Evolutionary conservation across 2,329 filamentous ascomycete species (phyloP).

Genomic region (Passalora sequoiae): DNA sequence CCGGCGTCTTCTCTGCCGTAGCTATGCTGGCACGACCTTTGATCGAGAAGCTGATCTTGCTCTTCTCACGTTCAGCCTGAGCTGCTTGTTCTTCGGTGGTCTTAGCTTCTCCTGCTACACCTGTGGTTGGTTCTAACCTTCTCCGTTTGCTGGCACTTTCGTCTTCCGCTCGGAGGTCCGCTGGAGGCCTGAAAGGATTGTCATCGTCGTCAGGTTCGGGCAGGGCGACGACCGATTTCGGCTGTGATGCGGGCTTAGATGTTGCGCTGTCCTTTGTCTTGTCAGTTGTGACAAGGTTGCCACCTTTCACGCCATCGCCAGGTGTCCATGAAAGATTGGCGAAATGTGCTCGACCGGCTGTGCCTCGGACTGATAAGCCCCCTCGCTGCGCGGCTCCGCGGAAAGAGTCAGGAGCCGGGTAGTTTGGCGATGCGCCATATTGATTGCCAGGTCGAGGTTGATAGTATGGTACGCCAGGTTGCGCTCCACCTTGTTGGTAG

Average conservation of each 20-base stretch:
- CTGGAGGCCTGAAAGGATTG: slow-evolving; percentile 58
- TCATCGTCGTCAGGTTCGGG: slow-evolving; percentile 51
- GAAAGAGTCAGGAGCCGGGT: slow-evolving; percentile 20
- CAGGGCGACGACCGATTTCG: slow-evolving; percentile 21
- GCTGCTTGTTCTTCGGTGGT: slow-evolving; percentile 40
- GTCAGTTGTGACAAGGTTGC: slow-evolving; percentile 38
- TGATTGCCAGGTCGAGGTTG: slow-evolving; percentile 39
- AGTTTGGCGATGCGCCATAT: slow-evolving; percentile 24
- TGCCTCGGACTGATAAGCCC: slow-evolving; percentile 38
- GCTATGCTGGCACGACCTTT: slow-evolving; percentile 62
- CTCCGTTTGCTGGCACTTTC: slow-evolving; percentile 39
- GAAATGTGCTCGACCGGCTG: slow-evolving; percentile 51
- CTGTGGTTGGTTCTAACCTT: slow-evolving; percentile 15
- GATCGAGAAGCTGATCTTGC: slow-evolving; percentile 88
- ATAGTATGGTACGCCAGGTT: slow-evolving; percentile 29
- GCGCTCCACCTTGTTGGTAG: slow-evolving; percentile 48
- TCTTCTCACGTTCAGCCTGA: slow-evolving; percentile 28
- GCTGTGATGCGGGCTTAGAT: slow-evolving; percentile 27
- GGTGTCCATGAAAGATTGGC: slow-evolving; percentile 69
- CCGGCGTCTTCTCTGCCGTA: slow-evolving; percentile 30
- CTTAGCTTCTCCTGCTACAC: slow-evolving; percentile 12
- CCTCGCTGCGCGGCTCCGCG: slow-evolving; percentile 32
- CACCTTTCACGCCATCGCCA: slow-evolving; percentile 50
- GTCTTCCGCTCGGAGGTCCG: slow-evolving; percentile 62
- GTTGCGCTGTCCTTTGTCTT: slow-evolving; percentile 28